These are phyloP conservation scores for Arthrobotrys sphaeroides DNA, from an alignment of 2,329 filamentous ascomycete species.

Conservation along the genomic window DNA sequence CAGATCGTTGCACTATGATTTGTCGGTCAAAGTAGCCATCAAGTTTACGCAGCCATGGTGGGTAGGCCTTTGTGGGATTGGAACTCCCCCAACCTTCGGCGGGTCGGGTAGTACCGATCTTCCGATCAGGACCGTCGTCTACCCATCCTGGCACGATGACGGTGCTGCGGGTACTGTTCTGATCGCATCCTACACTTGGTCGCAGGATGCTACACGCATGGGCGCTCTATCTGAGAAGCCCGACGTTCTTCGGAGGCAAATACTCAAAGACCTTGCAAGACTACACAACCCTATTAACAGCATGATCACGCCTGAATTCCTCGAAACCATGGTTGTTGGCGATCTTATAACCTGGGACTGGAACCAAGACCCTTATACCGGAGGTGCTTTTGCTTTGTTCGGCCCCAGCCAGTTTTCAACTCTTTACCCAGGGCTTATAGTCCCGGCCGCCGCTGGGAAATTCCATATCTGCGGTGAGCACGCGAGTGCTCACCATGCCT, in stretches of 20 bases:
- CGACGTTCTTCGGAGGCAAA: too few relatives aligned
- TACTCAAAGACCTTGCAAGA: too few relatives aligned
- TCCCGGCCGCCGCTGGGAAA: conserved; percentile 55
- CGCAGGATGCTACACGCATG: conserved; percentile 60
- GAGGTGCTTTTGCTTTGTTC: conserved; percentile 62
- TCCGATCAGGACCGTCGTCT: conserved; percentile 59
- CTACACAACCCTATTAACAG: too few relatives aligned
- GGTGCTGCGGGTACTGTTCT: conserved; percentile 58
- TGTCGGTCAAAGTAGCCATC: conserved; percentile 60
- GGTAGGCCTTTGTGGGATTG: conserved; percentile 56
- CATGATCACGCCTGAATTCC: background rate
- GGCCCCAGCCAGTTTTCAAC: conserved; percentile 61
- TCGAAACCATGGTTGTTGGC: conserved; percentile 16
- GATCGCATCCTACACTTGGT: conserved; percentile 61
- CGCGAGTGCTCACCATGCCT: conserved; percentile 60
- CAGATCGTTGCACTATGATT: conserved; percentile 59
- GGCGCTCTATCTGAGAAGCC: conserved; percentile 31
- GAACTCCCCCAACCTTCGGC: conserved; percentile 49
- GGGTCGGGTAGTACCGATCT: conserved; percentile 59
- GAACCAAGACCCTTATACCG: conserved; percentile 60
- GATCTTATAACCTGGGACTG: conserved; percentile 59
- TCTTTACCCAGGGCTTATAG: conserved; percentile 59
- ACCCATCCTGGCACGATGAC: conserved; percentile 60
- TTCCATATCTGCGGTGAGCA: conserved; percentile 61
- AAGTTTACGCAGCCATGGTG: conserved; percentile 61